A percentile compares a stretch with the other conserved stretches of the same genome.
phyloP scores from a whole-genome alignment of 164 flowering plant genomes.

The Nymphaea colorata region DNA sequence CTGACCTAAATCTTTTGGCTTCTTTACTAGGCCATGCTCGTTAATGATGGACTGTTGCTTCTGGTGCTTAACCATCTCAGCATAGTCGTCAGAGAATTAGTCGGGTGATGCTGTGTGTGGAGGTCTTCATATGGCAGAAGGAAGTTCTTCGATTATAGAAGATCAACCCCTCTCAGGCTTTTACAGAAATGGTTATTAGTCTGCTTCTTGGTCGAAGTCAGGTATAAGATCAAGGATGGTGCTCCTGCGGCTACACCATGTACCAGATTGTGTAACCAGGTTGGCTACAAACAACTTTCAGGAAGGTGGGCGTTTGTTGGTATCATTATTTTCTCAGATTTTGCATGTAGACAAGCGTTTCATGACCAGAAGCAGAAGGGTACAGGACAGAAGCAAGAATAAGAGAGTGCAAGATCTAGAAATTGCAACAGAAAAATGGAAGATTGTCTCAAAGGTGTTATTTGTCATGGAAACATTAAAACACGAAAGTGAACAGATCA shows the following conservation, averaged over 20 bases:
- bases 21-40: too few relatives aligned
- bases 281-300: neutral
- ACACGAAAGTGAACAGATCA: constrained; percentile 61
- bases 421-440: constrained; percentile 59
- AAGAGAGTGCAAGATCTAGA: constrained; percentile 73
- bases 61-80: too few relatives aligned
- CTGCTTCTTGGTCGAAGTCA: too few relatives aligned
- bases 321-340: neutral
- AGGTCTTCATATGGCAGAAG: too few relatives aligned
- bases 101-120: too few relatives aligned
- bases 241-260: neutral
- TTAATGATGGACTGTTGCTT: too few relatives aligned
- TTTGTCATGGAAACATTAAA: constrained; percentile 51
- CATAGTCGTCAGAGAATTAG: too few relatives aligned
- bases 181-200: too few relatives aligned
- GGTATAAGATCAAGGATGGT: neutral
- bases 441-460: constrained; percentile 44
- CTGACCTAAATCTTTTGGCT: too few relatives aligned
- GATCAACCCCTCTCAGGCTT: too few relatives aligned
- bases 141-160: too few relatives aligned
- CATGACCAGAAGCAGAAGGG: constrained; percentile 70
- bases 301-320: neutral
- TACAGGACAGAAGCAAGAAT: constrained; percentile 62
- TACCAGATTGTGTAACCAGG: neutral
- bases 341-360: constrained; percentile 14